These are phyloP conservation scores for Leccinellum luteum DNA, from an alignment of 768 basidiomycete genomes.

Conservation along the genomic window DNA sequence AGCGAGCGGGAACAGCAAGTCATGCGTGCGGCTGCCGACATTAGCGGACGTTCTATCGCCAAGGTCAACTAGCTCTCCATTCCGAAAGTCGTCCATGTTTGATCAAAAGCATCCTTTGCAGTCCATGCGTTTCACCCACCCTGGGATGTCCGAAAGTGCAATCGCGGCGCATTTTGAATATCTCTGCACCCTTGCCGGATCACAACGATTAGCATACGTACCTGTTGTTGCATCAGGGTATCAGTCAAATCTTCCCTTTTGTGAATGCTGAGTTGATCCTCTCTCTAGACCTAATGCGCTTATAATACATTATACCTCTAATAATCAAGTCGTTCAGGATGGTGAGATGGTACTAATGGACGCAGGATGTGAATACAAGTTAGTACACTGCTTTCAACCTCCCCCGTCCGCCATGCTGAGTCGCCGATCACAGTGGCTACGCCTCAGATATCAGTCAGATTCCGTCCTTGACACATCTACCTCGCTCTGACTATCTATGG, in stretches of 20 bases:
- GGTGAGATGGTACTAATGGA: conserved; percentile 84
- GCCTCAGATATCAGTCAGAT: conserved; percentile 88
- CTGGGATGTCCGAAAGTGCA: conserved; percentile 55
- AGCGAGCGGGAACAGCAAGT: conserved; percentile 70
- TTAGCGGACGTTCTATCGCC: conserved; percentile 82
- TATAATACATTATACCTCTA: conserved; percentile 92
- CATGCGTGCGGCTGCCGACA: conserved; percentile 83
- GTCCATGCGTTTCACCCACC: conserved; percentile 79
- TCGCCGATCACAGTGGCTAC: conserved; percentile 60
- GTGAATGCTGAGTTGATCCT: background rate
- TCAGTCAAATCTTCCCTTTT: conserved; percentile 4
- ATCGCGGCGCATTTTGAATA: conserved; percentile 90
- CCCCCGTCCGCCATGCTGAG: conserved; percentile 3
- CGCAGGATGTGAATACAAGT: conserved; percentile 93
- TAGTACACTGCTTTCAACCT: conserved; percentile 20
- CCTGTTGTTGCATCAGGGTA: conserved; percentile 97
- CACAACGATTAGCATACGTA: conserved; percentile 92
- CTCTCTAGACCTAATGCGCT: conserved; percentile 72
- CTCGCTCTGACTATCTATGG: conserved; percentile 5
- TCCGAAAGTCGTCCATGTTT: background rate
- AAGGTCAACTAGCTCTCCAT: conserved; percentile 49
- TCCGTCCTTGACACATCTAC: background rate
- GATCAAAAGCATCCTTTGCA: conserved; percentile 25
- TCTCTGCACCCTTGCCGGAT: conserved; percentile 71
- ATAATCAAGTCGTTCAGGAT: conserved; percentile 70